Conservation (phyloP, 441 rosid genomes). For the Syzygium syzygioides region DNA sequence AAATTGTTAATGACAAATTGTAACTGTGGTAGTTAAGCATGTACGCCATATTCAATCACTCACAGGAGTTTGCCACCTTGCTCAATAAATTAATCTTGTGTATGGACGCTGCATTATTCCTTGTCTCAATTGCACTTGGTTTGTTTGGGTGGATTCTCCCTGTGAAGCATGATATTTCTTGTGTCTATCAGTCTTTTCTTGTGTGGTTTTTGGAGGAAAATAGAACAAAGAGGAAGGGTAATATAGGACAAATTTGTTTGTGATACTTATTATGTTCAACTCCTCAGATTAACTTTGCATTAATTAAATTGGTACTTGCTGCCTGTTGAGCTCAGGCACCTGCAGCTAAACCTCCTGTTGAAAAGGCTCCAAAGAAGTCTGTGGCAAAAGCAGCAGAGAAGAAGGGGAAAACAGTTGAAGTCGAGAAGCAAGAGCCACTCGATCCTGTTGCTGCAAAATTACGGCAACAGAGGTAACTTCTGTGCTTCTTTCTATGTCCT, state of each 20-base stretch:
- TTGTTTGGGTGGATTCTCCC: neutral
- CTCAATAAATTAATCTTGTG: neutral
- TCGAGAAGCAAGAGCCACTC: neutral
- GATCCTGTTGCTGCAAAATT: conserved; percentile 14
- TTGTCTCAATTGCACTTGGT: neutral
- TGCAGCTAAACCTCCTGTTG: neutral
- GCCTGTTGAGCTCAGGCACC: conserved; percentile 5
- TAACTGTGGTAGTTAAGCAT: neutral
- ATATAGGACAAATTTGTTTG: neutral
- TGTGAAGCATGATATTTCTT: neutral
- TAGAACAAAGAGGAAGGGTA: neutral
- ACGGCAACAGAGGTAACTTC: conserved; percentile 3
- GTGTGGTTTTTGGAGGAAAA: neutral
- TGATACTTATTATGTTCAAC: neutral
- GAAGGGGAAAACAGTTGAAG: conserved; percentile 3
- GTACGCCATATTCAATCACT: neutral
- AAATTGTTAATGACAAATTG: neutral
- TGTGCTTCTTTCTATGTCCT: neutral
- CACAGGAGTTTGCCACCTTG: neutral
- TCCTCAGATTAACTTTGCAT: neutral
- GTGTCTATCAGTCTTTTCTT: neutral
- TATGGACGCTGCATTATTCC: neutral
- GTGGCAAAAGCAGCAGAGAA: conserved; percentile 3
- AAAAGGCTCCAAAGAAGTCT: conserved; percentile 13
- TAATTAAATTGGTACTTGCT: neutral